Evolutionary conservation across 371 early-diverging fungal species (phyloP).

Genomic region (Blakeslea trispora): DNA sequence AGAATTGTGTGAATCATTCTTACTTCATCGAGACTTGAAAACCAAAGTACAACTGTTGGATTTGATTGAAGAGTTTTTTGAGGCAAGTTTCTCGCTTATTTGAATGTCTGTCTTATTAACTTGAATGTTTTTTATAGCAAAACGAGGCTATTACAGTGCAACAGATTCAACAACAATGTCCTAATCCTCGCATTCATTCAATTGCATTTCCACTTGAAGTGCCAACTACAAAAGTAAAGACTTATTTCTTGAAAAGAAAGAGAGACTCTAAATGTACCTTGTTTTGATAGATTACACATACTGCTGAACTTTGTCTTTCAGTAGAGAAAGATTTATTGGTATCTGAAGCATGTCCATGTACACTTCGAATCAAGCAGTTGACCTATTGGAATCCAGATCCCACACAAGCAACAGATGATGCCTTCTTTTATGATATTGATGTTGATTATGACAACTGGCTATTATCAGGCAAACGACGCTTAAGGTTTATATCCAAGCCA

Average conservation of each 20-base stretch:
- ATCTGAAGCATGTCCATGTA: slow-evolving; percentile 60
- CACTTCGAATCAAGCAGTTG: slow-evolving; percentile 57
- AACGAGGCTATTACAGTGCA: slow-evolving; percentile 44
- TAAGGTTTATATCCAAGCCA: slow-evolving; percentile 61
- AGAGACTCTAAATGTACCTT: too few relatives aligned
- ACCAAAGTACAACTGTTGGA: slow-evolving; percentile 52
- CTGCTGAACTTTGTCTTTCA: slow-evolving; percentile 58
- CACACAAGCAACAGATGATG: slow-evolving; percentile 22
- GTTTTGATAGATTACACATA: slow-evolving; percentile 50
- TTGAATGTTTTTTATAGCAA: slow-evolving; percentile 23
- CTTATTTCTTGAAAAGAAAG: too few relatives aligned
- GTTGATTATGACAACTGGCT: slow-evolving; percentile 74
- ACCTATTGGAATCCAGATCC: slow-evolving; percentile 51
- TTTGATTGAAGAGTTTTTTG: slow-evolving; percentile 54
- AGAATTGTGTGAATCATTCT: slow-evolving; percentile 55
- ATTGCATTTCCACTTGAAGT: slow-evolving; percentile 61
- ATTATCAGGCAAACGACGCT: slow-evolving; percentile 65
- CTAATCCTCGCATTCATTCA: slow-evolving; percentile 23
- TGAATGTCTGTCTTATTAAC: background rate
- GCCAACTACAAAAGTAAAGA: slow-evolving; percentile 44
- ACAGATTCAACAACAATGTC: slow-evolving; percentile 33
- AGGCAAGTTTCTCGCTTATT: slow-evolving; percentile 25
- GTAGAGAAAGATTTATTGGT: slow-evolving; percentile 49
- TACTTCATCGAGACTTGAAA: slow-evolving; percentile 58
- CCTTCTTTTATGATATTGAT: slow-evolving; percentile 67